Evolutionary conservation across 2,329 filamentous ascomycete species (phyloP).

Genomic region (Phoma sp.): DNA sequence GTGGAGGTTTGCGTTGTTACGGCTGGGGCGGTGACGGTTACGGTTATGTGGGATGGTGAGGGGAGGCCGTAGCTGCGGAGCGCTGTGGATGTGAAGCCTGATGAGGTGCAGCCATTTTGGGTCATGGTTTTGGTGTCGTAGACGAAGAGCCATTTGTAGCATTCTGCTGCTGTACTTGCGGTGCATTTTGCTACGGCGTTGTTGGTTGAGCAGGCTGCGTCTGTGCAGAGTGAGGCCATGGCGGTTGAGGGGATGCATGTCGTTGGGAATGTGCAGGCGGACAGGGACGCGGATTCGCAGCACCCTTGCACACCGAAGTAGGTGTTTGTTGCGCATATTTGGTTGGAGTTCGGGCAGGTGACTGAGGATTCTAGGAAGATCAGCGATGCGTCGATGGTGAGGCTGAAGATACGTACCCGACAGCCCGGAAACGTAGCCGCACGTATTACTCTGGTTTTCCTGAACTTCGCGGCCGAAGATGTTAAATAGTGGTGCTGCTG

Average conservation of each 20-base stretch:
- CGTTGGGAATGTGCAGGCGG: constrained; percentile 39
- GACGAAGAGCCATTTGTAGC: constrained; percentile 38
- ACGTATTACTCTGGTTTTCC: constrained; percentile 32
- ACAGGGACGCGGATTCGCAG: constrained; percentile 33
- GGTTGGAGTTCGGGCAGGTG: constrained; percentile 35
- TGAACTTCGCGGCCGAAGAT: constrained; percentile 36
- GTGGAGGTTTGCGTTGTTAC: background rate
- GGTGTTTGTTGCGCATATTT: constrained; percentile 45
- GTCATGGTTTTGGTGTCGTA: constrained; percentile 38
- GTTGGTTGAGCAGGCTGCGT: constrained; percentile 33
- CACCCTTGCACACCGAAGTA: constrained; percentile 43
- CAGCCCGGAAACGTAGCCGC: constrained; percentile 39
- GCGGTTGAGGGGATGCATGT: constrained; percentile 39
- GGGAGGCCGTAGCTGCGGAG: constrained; percentile 17
- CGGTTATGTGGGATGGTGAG: constrained; percentile 2
- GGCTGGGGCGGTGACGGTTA: constrained; percentile 7
- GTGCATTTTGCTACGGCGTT: constrained; percentile 42
- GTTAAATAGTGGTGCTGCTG: constrained; percentile 34
- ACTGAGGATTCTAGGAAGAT: constrained; percentile 33
- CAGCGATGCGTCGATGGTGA: constrained; percentile 11
- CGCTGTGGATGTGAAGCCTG: constrained; percentile 27
- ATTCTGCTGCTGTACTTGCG: constrained; percentile 25
- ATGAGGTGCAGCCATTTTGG: constrained; percentile 41
- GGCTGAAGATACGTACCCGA: constrained; percentile 28
- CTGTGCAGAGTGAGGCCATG: constrained; percentile 37